These are phyloP conservation scores for Aspergillus hiratsukae DNA, from an alignment of 2,329 filamentous ascomycete genomes.

Conservation along the genomic window DNA sequence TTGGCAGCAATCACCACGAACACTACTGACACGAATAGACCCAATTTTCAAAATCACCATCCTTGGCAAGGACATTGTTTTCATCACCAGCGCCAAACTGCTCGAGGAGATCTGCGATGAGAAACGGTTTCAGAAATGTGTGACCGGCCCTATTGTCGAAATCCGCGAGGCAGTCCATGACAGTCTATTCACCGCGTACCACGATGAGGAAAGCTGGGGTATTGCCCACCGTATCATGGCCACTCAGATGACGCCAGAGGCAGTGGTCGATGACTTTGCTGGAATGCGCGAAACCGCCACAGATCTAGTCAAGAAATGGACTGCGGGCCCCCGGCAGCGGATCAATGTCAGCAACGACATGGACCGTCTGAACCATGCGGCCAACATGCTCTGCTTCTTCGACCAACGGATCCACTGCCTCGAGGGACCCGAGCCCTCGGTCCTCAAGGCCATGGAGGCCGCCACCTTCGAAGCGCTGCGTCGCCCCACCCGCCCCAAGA, in stretches of 20 bases:
- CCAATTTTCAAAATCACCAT: conserved; percentile 57
- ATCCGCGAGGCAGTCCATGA: conserved; percentile 60
- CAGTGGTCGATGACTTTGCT: conserved; percentile 37
- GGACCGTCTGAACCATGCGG: conserved; percentile 52
- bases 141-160: conserved; percentile 52
- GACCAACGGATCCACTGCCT: conserved; percentile 49
- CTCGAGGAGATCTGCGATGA: conserved; percentile 65
- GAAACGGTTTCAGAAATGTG: conserved; percentile 51
- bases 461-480: conserved; percentile 54
- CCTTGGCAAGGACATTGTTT: conserved; percentile 43
- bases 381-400: conserved; percentile 48
- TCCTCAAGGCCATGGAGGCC: conserved; percentile 53
- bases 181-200: conserved; percentile 61
- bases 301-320: conserved; percentile 52
- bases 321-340: conserved; percentile 32
- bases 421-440: conserved; percentile 43
- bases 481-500: conserved; percentile 48
- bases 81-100: conserved; percentile 52
- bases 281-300: conserved; percentile 49
- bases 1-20: not conserved
- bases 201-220: conserved; percentile 55
- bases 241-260: conserved; percentile 42
- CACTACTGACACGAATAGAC: conserved; percentile 34
- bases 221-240: conserved; percentile 54
- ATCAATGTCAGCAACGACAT: conserved; percentile 49